Conservation (phyloP, 2,329 filamentous ascomycete species). For the Xylaria digitata region DNA sequence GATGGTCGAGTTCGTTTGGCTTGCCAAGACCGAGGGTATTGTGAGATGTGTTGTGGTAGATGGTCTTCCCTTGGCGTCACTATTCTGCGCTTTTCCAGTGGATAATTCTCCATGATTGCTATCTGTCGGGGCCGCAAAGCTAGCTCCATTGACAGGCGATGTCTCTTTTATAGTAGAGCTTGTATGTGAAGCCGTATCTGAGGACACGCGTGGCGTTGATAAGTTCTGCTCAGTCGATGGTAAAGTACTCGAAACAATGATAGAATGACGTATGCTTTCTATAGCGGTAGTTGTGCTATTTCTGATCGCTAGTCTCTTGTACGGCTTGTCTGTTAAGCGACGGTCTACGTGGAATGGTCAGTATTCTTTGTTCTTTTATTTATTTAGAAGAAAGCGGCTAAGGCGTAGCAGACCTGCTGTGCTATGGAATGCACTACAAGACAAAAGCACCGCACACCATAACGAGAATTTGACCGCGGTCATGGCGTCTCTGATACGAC, state of each 20-base stretch:
- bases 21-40: constrained; percentile 16
- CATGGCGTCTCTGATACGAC: constrained; percentile 29
- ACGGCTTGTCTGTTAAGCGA: constrained; percentile 13
- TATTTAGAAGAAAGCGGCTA: constrained; percentile 23
- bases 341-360: constrained; percentile 26
- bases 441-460: constrained; percentile 35
- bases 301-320: constrained; percentile 20
- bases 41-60: constrained; percentile 20
- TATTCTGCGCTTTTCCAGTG: background rate
- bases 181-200: constrained; percentile 1
- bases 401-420: constrained; percentile 25
- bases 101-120: background rate
- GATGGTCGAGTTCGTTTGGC: constrained; percentile 23
- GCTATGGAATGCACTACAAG: constrained; percentile 16
- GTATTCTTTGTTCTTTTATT: constrained; percentile 15
- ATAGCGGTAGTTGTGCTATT: constrained; percentile 21
- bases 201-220: constrained; percentile 10
- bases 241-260: background rate
- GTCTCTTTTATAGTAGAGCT: background rate
- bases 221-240: constrained; percentile 4
- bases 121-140: constrained; percentile 2
- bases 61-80: constrained; percentile 21
- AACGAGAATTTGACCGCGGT: constrained; percentile 22
- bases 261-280: constrained; percentile 9
- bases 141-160: background rate